Percentiles rank a stretch among this genome's conserved stretches.
Conservation (phyloP, 495 filamentous ascomycete species). For the Tetracladium marchalianum region DNA sequence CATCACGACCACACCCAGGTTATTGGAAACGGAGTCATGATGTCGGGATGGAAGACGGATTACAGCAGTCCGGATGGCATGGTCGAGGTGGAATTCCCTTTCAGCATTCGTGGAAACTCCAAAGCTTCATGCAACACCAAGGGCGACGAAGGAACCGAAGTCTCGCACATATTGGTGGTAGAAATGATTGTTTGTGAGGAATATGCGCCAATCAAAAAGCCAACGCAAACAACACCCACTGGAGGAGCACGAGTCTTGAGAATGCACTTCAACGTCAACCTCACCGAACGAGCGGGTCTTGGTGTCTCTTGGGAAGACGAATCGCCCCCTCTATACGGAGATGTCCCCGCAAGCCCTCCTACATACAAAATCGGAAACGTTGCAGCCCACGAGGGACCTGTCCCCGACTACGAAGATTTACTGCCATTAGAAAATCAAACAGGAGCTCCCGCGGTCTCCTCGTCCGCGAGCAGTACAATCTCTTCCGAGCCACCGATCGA, state of each 20-base stretch:
- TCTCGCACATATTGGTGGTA: conserved; percentile 76
- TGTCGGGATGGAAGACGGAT: conserved; percentile 93
- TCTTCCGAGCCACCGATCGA: no score
- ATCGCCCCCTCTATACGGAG: conserved; percentile 86
- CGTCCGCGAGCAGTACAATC: no score
- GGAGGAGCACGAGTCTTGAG: conserved; percentile 84
- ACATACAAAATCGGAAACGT: conserved; percentile 40
- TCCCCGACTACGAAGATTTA: conserved; percentile 20
- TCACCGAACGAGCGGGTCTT: conserved; percentile 78
- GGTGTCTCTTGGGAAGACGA: conserved; percentile 98
- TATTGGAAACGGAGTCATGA: conserved; percentile 66
- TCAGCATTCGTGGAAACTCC: conserved; percentile 34
- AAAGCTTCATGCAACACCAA: conserved; percentile 74
- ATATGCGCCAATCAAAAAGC: conserved; percentile 62
- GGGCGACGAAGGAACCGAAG: conserved; percentile 62
- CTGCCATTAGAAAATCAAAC: conserved; percentile 3
- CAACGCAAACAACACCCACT: conserved; percentile 67
- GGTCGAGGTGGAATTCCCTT: conserved; percentile 78
- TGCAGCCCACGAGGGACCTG: conserved; percentile 14
- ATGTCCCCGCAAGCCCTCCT: conserved; percentile 83
- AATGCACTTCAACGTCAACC: conserved; percentile 75
- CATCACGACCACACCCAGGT: conserved; percentile 66
- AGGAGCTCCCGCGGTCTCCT: background rate
- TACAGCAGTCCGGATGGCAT: conserved; percentile 59
- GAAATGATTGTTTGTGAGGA: conserved; percentile 95